Evolutionary conservation across 495 filamentous ascomycete species (phyloP).

Genomic region (Tuber calosporum): DNA sequence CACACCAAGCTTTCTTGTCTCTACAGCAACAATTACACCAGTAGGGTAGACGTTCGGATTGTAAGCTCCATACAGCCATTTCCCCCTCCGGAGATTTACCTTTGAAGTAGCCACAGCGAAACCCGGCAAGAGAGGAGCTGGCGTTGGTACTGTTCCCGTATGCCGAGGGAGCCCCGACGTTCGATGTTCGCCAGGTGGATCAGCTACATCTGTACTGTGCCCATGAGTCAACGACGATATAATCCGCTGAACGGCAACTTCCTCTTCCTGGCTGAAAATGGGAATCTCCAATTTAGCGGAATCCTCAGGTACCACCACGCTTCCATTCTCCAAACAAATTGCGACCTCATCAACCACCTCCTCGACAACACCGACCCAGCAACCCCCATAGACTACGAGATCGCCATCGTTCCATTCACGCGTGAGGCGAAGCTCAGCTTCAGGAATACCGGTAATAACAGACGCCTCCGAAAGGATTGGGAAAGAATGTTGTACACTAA

Average conservation of each 20-base stretch:
- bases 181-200: constrained; percentile 7
- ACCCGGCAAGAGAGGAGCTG: constrained; percentile 44
- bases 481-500: constrained; percentile 43
- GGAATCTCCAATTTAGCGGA: constrained; percentile 41
- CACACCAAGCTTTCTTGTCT: constrained; percentile 45
- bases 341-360: constrained; percentile 40
- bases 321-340: constrained; percentile 42
- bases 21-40: constrained; percentile 50
- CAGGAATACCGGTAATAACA: constrained; percentile 25
- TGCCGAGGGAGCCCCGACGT: constrained; percentile 1
- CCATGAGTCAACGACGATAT: constrained; percentile 17
- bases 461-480: constrained; percentile 25
- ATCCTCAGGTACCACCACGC: constrained; percentile 44
- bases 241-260: constrained; percentile 19
- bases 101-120: constrained; percentile 49
- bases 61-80: constrained; percentile 50
- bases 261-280: constrained; percentile 32
- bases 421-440: constrained; percentile 39
- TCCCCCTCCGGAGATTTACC: constrained; percentile 48
- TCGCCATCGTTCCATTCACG: constrained; percentile 43
- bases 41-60: constrained; percentile 44
- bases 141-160: constrained; percentile 29
- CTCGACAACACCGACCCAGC: constrained; percentile 44
- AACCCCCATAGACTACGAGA: constrained; percentile 43
- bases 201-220: background rate